phyloP scores from a whole-genome alignment of 2,329 filamentous ascomycete genomes.

The Chrysoporthe deuterocubensis region DNA sequence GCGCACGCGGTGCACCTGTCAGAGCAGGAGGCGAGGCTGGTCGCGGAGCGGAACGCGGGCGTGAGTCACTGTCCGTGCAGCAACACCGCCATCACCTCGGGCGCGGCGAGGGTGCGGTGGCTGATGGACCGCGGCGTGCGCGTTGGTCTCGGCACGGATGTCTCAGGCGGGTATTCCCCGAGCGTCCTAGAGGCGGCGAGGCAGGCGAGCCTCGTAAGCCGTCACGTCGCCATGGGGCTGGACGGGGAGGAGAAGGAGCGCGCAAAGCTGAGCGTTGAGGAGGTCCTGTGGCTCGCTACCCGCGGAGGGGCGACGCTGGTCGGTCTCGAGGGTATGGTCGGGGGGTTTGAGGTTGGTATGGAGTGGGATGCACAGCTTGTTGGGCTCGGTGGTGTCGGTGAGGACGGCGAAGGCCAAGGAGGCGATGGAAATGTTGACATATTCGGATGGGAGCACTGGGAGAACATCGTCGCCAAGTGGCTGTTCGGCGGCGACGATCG shows the following conservation, averaged over 20 bases:
- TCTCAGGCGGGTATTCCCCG: slow-evolving; percentile 84
- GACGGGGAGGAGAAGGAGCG: slow-evolving; percentile 41
- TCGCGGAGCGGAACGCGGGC: slow-evolving; percentile 65
- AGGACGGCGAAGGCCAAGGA: slow-evolving; percentile 44
- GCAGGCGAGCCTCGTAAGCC: slow-evolving; percentile 77
- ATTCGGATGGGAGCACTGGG: slow-evolving; percentile 91
- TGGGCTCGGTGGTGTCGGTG: slow-evolving; percentile 57
- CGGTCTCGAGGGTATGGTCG: slow-evolving; percentile 72
- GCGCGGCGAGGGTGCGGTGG: slow-evolving; percentile 74
- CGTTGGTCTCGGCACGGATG: slow-evolving; percentile 88
- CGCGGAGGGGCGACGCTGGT: slow-evolving; percentile 84
- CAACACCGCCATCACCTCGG: slow-evolving; percentile 82
- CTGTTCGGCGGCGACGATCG: slow-evolving; percentile 91
- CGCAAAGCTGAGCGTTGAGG: slow-evolving; percentile 78
- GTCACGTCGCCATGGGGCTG: slow-evolving; percentile 66
- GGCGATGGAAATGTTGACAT: slow-evolving; percentile 68
- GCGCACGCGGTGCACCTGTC: slow-evolving; percentile 83
- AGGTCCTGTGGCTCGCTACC: slow-evolving; percentile 85
- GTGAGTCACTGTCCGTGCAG: slow-evolving; percentile 86
- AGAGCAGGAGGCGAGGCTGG: slow-evolving; percentile 66
- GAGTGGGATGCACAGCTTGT: slow-evolving; percentile 91
- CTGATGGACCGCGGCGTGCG: slow-evolving; percentile 75
- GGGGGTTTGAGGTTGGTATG: slow-evolving; percentile 84
- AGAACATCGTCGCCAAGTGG: slow-evolving; percentile 90
- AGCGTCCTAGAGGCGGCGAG: slow-evolving; percentile 82